Conservation (phyloP, 2,329 filamentous ascomycete genomes). For the Pleomassaria siparia region DNA sequence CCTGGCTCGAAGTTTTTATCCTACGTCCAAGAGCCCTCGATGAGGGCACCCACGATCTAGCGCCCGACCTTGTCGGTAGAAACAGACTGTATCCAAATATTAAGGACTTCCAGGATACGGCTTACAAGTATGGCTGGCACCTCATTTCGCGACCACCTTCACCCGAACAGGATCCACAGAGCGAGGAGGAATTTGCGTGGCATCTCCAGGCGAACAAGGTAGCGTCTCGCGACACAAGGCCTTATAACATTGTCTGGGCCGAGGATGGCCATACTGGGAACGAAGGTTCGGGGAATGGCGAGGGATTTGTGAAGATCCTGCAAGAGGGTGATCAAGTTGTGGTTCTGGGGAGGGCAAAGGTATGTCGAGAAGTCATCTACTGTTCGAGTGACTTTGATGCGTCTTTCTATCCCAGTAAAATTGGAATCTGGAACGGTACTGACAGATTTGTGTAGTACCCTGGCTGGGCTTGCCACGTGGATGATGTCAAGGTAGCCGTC, state of each 20-base stretch:
- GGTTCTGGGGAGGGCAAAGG: conserved; percentile 38
- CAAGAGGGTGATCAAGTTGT: conserved; percentile 29
- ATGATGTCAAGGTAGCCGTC: conserved; percentile 20
- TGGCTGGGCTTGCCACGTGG: conserved; percentile 32
- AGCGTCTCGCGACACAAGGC: conserved; percentile 7
- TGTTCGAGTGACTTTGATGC: too few species aligned
- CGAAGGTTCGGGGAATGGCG: conserved; percentile 27
- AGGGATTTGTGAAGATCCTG: conserved; percentile 29
- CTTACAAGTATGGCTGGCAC: conserved; percentile 13
- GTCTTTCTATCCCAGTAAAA: background rate
- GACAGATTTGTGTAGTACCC: conserved; percentile 22
- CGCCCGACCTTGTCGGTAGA: too few species aligned
- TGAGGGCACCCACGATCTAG: background rate
- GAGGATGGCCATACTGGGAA: conserved; percentile 14
- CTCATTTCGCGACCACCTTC: conserved; percentile 21
- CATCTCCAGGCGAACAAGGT: conserved; percentile 37
- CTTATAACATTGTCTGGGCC: conserved; percentile 25
- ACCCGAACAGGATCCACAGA: conserved; percentile 23
- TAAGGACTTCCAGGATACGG: conserved; percentile 9
- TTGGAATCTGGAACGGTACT: background rate
- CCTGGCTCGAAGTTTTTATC: conserved; percentile 38
- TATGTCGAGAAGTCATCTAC: too few species aligned
- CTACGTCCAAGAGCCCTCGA: conserved; percentile 14
- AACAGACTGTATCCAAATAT: background rate
- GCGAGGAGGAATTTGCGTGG: conserved; percentile 29